Evolutionary conservation across 2,329 filamentous ascomycete species (phyloP), one percentile per base, ranked within the genome.

Genomic region (Teratosphaeria viscida): DNA sequence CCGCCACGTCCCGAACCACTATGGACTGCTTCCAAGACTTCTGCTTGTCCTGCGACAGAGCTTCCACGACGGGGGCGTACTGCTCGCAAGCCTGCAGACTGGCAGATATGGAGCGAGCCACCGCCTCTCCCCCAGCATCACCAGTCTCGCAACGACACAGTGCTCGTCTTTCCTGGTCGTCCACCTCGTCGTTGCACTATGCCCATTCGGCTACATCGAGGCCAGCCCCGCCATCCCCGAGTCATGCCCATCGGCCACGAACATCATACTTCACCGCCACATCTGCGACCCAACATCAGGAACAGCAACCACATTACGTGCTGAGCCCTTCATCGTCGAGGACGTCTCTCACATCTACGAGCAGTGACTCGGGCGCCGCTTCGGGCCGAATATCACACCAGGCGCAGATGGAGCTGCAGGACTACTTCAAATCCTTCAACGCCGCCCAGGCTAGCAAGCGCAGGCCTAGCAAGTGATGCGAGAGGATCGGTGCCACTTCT

Each of bases 61-160:
- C 95, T 77, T 91, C 88, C 62, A 82, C 89, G 64, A 85, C 85
- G 59, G 85, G 85, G 62, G 85, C 89, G 65, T 96, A 95, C 81
- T 96, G 92, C 82, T 95, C 90, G 54, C 91, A 96, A 77, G 84
- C 89, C 34, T 96, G 92, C 82, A 85, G 90, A 65, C 81, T 96
- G 53, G 88, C 89, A 66, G 92, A 96, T 76, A 85, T 92, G 68
- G 91, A 96, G 75, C 86, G 85, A 75, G 85, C 83, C 60, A 70
- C 68, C 62, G 68, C 56, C 58, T 71, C 72, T 37, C 68, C 71
- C 49, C 69, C 73, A 37, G 64, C 67, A 39, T 70, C 71, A 53
- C 69, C 73, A 43, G 65, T 66, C 35, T 70, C 72, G 54, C 63
- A 70, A 71, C 61, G 67, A 80, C 71, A 84, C 10, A 27, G 47